phyloP scores from a whole-genome alignment of 306 rosid genomes.

The Amphicarpaea edgeworthii region DNA sequence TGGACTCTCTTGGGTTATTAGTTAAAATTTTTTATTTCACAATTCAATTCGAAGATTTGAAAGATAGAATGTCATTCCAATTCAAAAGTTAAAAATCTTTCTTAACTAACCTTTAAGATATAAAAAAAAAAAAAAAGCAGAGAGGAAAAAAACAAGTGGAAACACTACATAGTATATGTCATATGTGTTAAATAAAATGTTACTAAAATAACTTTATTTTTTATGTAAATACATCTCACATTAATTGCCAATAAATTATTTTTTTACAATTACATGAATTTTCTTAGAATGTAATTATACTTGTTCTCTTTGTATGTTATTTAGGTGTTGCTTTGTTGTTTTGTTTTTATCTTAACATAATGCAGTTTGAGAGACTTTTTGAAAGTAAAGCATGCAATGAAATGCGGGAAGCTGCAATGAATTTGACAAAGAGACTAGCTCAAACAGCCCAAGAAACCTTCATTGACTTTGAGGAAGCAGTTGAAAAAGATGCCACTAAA shows the following conservation, averaged over 20 bases:
- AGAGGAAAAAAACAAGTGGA: conserved; percentile 21
- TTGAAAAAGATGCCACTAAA: conserved; percentile 95
- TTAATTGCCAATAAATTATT: neutral
- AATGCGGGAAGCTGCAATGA: conserved; percentile 82
- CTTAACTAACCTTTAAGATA: conserved; percentile 15
- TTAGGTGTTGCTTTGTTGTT: conserved; percentile 7
- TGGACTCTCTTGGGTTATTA: conserved; percentile 3
- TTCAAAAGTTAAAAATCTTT: conserved; percentile 11
- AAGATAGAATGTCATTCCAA: conserved; percentile 14
- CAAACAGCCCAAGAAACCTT: conserved; percentile 97
- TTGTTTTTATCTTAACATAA: neutral
- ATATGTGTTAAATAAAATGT: conserved; percentile 25
- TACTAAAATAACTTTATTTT: conserved; percentile 1
- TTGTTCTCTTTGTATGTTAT: conserved; percentile 25
- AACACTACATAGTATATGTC: neutral
- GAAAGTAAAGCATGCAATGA: conserved; percentile 76
- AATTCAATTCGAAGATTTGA: conserved; percentile 21
- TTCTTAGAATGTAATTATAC: neutral
- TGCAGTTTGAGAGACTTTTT: conserved; percentile 72
- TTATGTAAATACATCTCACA: neutral
- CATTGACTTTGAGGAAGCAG: conserved; percentile 98
- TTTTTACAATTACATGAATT: conserved; percentile 11
- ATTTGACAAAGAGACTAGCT: conserved; percentile 82
- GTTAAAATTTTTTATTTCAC: conserved; percentile 26
- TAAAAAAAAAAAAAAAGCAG: too few relatives aligned